Conservation (phyloP, 2,329 filamentous ascomycete genomes). For the Monilinia vaccinii-corymbosi region DNA sequence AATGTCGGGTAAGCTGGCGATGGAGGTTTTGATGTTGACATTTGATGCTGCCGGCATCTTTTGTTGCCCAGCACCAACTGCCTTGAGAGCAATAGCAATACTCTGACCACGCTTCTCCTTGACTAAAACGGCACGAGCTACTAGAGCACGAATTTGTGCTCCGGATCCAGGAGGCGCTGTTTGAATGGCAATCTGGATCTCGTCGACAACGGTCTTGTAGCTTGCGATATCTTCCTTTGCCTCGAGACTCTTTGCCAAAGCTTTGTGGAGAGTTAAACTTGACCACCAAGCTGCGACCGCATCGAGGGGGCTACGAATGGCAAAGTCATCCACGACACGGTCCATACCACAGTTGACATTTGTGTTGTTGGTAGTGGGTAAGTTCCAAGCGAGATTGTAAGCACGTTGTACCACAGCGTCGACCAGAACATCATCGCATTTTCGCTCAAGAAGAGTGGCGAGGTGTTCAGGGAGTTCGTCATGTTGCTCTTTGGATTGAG, state of each 20-base stretch:
- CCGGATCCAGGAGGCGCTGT: conserved; percentile 71
- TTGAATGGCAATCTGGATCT: conserved; percentile 60
- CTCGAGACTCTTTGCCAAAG: conserved; percentile 55
- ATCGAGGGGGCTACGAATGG: conserved; percentile 79
- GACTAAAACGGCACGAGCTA: conserved; percentile 49
- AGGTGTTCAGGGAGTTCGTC: conserved; percentile 69
- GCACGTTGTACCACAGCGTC: conserved; percentile 73
- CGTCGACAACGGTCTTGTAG: conserved; percentile 34
- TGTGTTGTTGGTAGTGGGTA: conserved; percentile 59
- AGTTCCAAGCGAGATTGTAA: conserved; percentile 84
- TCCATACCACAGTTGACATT: conserved; percentile 65
- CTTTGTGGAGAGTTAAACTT: conserved; percentile 60
- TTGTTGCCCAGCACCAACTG: conserved; percentile 36
- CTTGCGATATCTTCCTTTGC: conserved; percentile 37
- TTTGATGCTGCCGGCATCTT: conserved; percentile 30
- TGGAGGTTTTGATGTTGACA: conserved; percentile 38
- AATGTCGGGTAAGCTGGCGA: conserved; percentile 41
- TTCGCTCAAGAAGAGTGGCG: conserved; percentile 62
- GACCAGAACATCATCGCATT: conserved; percentile 74
- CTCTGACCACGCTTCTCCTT: conserved; percentile 45
- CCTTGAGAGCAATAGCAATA: conserved; percentile 47
- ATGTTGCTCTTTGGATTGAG: conserved; percentile 37
- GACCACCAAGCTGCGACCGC: conserved; percentile 90
- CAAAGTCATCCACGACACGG: conserved; percentile 72
- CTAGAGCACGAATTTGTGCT: conserved; percentile 51